phyloP scores from a whole-genome alignment of 2,329 filamentous ascomycete species.

The Diplodia sapinea region DNA sequence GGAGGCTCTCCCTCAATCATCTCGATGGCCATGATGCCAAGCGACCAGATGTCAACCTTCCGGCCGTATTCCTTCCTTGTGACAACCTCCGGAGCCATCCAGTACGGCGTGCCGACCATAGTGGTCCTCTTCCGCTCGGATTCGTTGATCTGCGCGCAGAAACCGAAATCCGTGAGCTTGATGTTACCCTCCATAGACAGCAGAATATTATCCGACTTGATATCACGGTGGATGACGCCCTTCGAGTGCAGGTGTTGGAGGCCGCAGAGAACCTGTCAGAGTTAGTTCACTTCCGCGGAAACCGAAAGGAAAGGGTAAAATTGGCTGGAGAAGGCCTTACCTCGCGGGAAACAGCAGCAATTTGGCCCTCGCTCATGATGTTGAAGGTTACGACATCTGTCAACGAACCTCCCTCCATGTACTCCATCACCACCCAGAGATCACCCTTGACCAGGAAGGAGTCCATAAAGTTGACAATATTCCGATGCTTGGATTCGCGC shows the following conservation, averaged over 20 bases:
- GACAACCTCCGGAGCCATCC: conserved; percentile 99
- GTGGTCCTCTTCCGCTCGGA: conserved; percentile 89
- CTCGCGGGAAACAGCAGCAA: conserved; percentile 92
- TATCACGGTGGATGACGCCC: conserved; percentile 96
- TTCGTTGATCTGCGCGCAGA: conserved; percentile 98
- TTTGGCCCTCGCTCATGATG: conserved; percentile 98
- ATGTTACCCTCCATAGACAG: conserved; percentile 94
- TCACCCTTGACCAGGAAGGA: conserved; percentile 90
- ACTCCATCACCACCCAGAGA: conserved; percentile 99
- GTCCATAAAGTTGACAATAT: conserved; percentile 99
- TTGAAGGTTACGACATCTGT: conserved; percentile 99
- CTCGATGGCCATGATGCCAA: conserved; percentile 99
- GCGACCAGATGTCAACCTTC: conserved; percentile 98
- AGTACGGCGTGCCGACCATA: conserved; percentile 98
- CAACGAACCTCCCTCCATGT: conserved; percentile 97
- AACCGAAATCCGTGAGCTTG: conserved; percentile 98
- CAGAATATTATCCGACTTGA: conserved; percentile 98
- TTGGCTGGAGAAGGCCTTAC: conserved; percentile 43
- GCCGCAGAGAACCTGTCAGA: conserved; percentile 56
- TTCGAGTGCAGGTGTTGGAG: conserved; percentile 96
- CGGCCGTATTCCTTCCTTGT: conserved; percentile 97
- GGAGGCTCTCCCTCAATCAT: conserved; percentile 99
- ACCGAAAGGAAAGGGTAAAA: conserved; percentile 34
- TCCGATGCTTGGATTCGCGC: conserved; percentile 98
- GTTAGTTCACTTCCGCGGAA: conserved; percentile 32